Evolutionary conservation across 2,329 filamentous ascomycete genomes (phyloP).

Genomic region (Mycocentrospora acerina): DNA sequence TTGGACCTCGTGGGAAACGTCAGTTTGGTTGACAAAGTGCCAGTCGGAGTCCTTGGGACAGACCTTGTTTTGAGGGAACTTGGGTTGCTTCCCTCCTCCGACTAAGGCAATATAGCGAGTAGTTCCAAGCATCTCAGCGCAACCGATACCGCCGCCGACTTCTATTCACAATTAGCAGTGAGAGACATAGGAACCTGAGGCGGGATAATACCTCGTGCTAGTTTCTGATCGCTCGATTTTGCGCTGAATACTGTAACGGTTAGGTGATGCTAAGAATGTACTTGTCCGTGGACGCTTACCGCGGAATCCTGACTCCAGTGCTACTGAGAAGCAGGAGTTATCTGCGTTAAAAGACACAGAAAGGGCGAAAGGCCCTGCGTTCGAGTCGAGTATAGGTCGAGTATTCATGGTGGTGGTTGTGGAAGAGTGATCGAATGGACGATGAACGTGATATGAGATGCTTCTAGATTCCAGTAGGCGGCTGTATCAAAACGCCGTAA

Average conservation of each 20-base stretch:
- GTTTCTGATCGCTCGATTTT: conserved; percentile 29
- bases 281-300: conserved; percentile 57
- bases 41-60: conserved; percentile 28
- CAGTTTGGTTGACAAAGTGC: conserved; percentile 27
- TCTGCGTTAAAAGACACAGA: conserved; percentile 86
- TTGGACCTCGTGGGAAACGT: conserved; percentile 59
- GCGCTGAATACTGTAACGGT: conserved; percentile 34
- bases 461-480: conserved; percentile 10
- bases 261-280: conserved; percentile 6
- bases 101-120: conserved; percentile 88
- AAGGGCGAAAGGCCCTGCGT: conserved; percentile 72
- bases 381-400: conserved; percentile 77
- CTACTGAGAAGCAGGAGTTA: conserved; percentile 81
- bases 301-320: conserved; percentile 81
- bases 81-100: conserved; percentile 81
- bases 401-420: conserved; percentile 71
- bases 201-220: conserved; percentile 29
- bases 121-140: conserved; percentile 83
- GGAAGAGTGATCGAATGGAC: neutral
- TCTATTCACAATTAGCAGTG: conserved; percentile 25
- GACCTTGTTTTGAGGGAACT: conserved; percentile 85
- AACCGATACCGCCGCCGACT: conserved; percentile 68
- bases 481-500: conserved; percentile 15
- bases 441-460: neutral
- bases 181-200: neutral